phyloP scores from a whole-genome alignment of 257 asterid genomes.

The Rubia yunnanensis region DNA sequence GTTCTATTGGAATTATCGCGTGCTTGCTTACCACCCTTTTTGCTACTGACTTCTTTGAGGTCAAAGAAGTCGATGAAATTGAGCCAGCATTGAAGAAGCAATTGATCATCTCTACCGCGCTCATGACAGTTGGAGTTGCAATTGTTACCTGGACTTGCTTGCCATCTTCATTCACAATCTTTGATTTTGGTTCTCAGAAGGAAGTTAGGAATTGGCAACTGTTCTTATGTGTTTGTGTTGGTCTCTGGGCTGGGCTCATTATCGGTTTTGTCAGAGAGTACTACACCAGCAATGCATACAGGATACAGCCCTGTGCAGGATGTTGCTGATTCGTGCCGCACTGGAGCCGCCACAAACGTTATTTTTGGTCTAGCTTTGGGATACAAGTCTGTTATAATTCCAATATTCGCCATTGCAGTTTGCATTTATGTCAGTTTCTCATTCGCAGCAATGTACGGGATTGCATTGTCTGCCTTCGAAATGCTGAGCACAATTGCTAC shows the following conservation, averaged over 20 bases:
- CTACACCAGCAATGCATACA: constrained; percentile 90
- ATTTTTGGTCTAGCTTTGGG: constrained; percentile 93
- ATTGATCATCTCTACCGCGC: constrained; percentile 70
- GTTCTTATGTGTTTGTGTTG: constrained; percentile 77
- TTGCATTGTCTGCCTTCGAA: constrained; percentile 88
- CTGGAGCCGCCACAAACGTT: constrained; percentile 93
- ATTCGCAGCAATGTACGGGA: constrained; percentile 90
- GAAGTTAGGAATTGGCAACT: constrained; percentile 66
- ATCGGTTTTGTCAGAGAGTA: constrained; percentile 88
- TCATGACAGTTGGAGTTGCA: constrained; percentile 73
- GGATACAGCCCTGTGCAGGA: constrained; percentile 82
- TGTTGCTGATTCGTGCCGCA: constrained; percentile 95
- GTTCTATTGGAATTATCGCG: constrained; percentile 79
- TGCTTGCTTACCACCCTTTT: constrained; percentile 75
- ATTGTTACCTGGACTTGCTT: constrained; percentile 65
- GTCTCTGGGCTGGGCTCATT: constrained; percentile 96
- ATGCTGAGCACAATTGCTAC: constrained; percentile 95
- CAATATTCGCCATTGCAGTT: constrained; percentile 75
- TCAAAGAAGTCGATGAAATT: constrained; percentile 35
- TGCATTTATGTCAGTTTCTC: constrained; percentile 81
- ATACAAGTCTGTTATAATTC: constrained; percentile 86
- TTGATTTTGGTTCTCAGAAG: constrained; percentile 67
- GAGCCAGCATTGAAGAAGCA: constrained; percentile 61
- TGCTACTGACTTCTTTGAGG: constrained; percentile 37
- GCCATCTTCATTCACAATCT: constrained; percentile 73